A percentile compares a stretch with the other conserved stretches of the same genome.
phyloP scores from a whole-genome alignment of 495 filamentous ascomycete species.

The Hyaloscypha bicolor region DNA sequence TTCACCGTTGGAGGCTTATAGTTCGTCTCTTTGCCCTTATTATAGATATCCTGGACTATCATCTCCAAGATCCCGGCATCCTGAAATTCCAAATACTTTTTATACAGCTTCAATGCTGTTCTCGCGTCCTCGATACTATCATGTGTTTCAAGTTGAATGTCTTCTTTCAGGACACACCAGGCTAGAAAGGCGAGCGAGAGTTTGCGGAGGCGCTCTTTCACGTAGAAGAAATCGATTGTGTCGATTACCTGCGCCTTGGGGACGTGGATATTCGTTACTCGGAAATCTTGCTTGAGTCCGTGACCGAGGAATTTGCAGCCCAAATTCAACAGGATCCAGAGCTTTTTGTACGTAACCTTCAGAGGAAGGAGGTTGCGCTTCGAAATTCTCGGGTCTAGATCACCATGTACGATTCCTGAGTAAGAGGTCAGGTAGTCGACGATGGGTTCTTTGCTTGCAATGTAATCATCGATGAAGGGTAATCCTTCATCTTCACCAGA shows the following conservation, averaged over 20 bases:
- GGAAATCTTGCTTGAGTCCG: constrained; percentile 89
- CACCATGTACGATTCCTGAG: constrained; percentile 84
- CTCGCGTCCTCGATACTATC: constrained; percentile 93
- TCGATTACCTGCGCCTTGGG: constrained; percentile 91
- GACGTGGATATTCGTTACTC: constrained; percentile 95
- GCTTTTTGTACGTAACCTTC: constrained; percentile 94
- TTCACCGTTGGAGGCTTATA: constrained; percentile 66
- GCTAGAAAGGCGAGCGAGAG: constrained; percentile 87
- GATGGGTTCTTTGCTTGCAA: constrained; percentile 84
- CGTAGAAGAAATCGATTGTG: constrained; percentile 85
- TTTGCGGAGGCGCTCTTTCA: constrained; percentile 68
- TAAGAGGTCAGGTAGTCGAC: constrained; percentile 94
- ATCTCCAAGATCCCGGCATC: constrained; percentile 79
- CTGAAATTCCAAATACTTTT: constrained; percentile 85
- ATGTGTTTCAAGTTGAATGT: constrained; percentile 87
- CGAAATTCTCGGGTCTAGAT: constrained; percentile 74
- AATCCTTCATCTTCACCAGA: constrained; percentile 71
- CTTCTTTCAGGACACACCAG: constrained; percentile 83
- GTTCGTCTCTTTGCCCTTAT: constrained; percentile 65
- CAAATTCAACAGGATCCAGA: constrained; percentile 94
- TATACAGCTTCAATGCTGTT: constrained; percentile 85
- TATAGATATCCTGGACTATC: constrained; percentile 83
- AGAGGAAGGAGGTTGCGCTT: constrained; percentile 79
- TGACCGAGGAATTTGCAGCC: constrained; percentile 95
- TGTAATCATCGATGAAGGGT: constrained; percentile 97